Conservation (phyloP, 768 basidiomycete genomes). For the Serendipita indica region DNA sequence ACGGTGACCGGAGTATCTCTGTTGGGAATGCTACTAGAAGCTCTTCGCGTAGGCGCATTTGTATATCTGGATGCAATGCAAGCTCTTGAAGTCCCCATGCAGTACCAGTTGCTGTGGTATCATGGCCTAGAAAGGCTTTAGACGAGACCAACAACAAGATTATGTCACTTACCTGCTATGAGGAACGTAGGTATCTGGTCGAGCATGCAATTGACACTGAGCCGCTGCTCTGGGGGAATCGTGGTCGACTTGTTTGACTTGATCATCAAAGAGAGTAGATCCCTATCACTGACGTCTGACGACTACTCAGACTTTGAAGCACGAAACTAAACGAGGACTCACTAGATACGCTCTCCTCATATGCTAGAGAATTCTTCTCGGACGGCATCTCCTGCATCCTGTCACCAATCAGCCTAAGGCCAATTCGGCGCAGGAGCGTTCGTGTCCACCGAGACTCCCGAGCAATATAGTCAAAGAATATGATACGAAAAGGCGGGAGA, state of each 20-base stretch:
- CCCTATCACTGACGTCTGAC: no score
- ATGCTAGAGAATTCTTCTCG: no score
- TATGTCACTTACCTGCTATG: constrained; percentile 31
- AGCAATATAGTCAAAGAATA: neutral
- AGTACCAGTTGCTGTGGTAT: constrained; percentile 23
- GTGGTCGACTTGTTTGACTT: constrained; percentile 11
- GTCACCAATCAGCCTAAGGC: no score
- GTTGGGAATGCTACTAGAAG: constrained; percentile 23
- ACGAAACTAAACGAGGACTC: no score
- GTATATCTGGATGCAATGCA: constrained; percentile 31
- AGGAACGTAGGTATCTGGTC: constrained; percentile 42
- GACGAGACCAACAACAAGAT: constrained; percentile 5
- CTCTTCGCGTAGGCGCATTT: constrained; percentile 44
- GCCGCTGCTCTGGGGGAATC: neutral
- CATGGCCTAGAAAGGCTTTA: constrained; percentile 1
- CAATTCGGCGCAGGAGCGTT: neutral
- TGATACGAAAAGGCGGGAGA: neutral
- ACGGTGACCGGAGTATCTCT: neutral
- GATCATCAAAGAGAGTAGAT: constrained; percentile 14
- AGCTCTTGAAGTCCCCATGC: constrained; percentile 49
- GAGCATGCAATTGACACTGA: neutral
- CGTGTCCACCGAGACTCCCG: no score
- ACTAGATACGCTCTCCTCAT: no score
- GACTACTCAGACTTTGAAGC: no score
- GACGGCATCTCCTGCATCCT: no score